phyloP scores from a whole-genome alignment of 768 basidiomycete genomes.

The Boletus tomentosulus region DNA sequence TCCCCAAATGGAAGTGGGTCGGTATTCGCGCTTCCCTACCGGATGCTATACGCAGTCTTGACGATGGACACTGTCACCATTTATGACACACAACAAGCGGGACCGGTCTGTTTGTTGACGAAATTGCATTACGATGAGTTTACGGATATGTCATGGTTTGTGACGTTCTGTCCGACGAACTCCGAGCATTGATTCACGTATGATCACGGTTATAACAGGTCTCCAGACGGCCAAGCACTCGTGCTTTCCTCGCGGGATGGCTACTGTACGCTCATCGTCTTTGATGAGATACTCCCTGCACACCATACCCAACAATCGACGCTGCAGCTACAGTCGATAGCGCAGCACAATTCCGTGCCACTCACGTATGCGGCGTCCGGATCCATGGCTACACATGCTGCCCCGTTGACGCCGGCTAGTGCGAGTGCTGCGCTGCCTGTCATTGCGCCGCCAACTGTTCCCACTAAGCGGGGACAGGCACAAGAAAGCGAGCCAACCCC shows the following conservation, averaged over 20 bases:
- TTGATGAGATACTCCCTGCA: slow-evolving; percentile 88
- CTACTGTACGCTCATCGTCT: slow-evolving; percentile 92
- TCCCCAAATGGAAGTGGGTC: slow-evolving; percentile 44
- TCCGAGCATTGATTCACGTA: slow-evolving; percentile 4
- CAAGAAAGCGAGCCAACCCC: slow-evolving; percentile 19
- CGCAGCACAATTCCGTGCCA: slow-evolving; percentile 75
- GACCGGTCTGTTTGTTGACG: slow-evolving; percentile 86
- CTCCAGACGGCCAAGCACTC: slow-evolving; percentile 90
- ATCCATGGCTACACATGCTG: slow-evolving; percentile 9
- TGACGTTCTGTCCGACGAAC: slow-evolving; percentile 8
- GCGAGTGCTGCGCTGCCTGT: slow-evolving; percentile 35
- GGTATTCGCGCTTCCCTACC: slow-evolving; percentile 86
- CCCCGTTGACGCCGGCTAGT: slow-evolving; percentile 25
- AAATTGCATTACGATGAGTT: slow-evolving; percentile 98
- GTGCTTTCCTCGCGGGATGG: slow-evolving; percentile 92
- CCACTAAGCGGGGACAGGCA: slow-evolving; percentile 35
- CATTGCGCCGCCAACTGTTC: slow-evolving; percentile 29
- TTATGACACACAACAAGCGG: slow-evolving; percentile 95
- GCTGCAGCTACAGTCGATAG: slow-evolving; percentile 87
- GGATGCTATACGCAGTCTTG: slow-evolving; percentile 92
- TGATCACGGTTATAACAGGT: slow-evolving; percentile 52
- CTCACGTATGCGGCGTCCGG: slow-evolving; percentile 35
- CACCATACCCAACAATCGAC: slow-evolving; percentile 90
- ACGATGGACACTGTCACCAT: slow-evolving; percentile 95
- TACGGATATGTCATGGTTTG: slow-evolving; percentile 93